Evolutionary conservation across 345 rosid species (phyloP).

Genomic region (Anastatica hierochuntica): DNA sequence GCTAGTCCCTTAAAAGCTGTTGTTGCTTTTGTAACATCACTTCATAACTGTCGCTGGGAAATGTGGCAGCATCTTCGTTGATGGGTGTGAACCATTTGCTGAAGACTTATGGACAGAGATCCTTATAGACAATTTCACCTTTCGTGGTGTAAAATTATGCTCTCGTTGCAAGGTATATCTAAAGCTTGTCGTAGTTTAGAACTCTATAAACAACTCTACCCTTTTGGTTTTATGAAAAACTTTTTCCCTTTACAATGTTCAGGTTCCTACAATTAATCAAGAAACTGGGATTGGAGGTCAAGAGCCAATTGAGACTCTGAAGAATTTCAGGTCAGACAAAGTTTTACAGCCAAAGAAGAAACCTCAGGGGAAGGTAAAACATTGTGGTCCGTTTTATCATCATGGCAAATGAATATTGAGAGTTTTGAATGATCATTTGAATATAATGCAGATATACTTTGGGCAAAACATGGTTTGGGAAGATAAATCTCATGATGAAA

Average conservation of each 20-base stretch:
- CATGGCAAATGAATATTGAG: neutral
- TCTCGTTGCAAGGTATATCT: constrained; percentile 72
- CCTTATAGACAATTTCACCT: constrained; percentile 38
- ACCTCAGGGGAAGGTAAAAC: constrained; percentile 58
- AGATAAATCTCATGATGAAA: constrained; percentile 24
- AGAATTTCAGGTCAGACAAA: constrained; percentile 48
- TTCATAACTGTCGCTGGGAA: neutral
- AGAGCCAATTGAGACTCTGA: constrained; percentile 63
- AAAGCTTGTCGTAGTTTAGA: no score
- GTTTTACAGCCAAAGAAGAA: constrained; percentile 56
- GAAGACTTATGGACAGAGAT: constrained; percentile 87
- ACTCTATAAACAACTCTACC: no score
- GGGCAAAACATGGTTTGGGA: constrained; percentile 80
- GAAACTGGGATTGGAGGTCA: constrained; percentile 47
- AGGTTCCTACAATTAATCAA: constrained; percentile 73
- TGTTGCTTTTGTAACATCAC: constrained; percentile 4
- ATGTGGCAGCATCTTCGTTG: constrained; percentile 57
- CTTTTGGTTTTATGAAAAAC: neutral
- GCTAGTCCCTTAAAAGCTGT: neutral
- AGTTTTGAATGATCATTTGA: neutral
- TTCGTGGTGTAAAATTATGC: constrained; percentile 61
- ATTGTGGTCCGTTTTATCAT: neutral
- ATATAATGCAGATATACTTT: constrained; percentile 44
- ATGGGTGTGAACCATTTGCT: constrained; percentile 72
- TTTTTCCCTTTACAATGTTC: neutral